Conservation (phyloP, 352 stramenopile genomes). For the Pythium oligandrum region DNA sequence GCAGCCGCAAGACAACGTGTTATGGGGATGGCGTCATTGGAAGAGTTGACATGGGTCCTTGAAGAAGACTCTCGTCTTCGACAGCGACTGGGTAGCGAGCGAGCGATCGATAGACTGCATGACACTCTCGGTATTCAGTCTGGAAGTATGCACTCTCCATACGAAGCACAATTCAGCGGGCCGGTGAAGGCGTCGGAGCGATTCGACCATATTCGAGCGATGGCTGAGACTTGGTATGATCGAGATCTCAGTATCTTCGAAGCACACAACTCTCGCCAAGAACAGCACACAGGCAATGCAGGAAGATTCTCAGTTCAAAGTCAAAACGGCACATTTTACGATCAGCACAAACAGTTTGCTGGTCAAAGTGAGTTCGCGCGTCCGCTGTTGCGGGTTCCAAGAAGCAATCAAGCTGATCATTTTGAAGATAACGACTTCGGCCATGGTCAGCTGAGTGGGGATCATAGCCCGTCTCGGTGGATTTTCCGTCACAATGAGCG, state of each 20-base stretch:
- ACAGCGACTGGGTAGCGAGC: not conserved
- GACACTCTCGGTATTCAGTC: slow-evolving; percentile 8
- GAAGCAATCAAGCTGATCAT: not conserved
- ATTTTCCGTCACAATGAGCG: not conserved
- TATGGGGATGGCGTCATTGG: slow-evolving; percentile 43
- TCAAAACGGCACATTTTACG: no score
- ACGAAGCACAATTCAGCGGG: slow-evolving; percentile 13
- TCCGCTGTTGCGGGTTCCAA: no score
- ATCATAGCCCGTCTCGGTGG: no score
- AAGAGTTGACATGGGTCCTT: slow-evolving; percentile 34
- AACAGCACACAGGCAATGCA: no score
- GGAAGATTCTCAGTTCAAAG: no score
- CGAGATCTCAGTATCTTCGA: not conserved
- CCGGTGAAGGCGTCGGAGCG: slow-evolving; percentile 6
- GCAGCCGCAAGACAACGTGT: slow-evolving; percentile 33
- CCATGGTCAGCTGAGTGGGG: no score
- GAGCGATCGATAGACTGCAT: slow-evolving; percentile 5
- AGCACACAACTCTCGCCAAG: not conserved
- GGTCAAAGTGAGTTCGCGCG: no score
- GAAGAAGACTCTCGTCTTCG: slow-evolving; percentile 21
- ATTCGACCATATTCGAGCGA: no score
- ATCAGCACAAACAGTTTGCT: no score
- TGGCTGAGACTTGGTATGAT: no score
- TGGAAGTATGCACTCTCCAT: slow-evolving; percentile 19
- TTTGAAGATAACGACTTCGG: not conserved